Evolutionary conservation across 1,139 yeast genomes (phyloP), one percentile per base, ranked within the genome.

Genomic region (Yamadazyma epiphylla): DNA sequence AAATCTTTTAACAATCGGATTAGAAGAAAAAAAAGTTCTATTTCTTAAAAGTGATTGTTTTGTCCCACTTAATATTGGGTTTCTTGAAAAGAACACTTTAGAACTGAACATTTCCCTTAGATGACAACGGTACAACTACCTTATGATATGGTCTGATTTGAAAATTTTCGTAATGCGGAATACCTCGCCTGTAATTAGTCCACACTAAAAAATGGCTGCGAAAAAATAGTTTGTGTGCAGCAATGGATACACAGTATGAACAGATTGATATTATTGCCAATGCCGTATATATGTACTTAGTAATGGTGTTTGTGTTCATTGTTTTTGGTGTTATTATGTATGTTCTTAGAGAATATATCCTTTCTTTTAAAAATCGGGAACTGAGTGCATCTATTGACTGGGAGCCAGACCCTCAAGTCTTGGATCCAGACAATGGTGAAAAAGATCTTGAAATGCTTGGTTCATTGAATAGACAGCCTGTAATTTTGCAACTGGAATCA

Each of bases 281-380:
- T 33, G 45, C 54, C 3, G 39, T 55, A n/a, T 59, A 58, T 34
- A 47, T 57, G 4, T 58, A 58, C 28, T 31, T 57, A 26, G 35
- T 56, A 3, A 31, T 59, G n/a, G 43, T 57, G 9, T 43, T 55
- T 19, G 31, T 32, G 3, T 43, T 48, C 8, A 38, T 53, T 4
- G 49, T 56, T 2, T 5, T 47, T 2, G 58, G 54, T 2, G 52
- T 51, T 0, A 26, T 50, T 2, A 26, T 44, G 3, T 60, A 56
- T 46, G 62, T 52, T 0, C 19, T 51, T 3, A 39, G 64, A 33
- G 64, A 60, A 35, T 58, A 53, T 31, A 30, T 34, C 13, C 28
- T 55, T 3, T 51, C 58, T 2, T 32, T 38, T 10, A 38, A 29
- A 33, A 32, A 24, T 20, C 31, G 33, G 30, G 26, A 30, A 20